Base-by-base conservation (phyloP, 345 rosid genomes). In the Microcos paniculata region DNA sequence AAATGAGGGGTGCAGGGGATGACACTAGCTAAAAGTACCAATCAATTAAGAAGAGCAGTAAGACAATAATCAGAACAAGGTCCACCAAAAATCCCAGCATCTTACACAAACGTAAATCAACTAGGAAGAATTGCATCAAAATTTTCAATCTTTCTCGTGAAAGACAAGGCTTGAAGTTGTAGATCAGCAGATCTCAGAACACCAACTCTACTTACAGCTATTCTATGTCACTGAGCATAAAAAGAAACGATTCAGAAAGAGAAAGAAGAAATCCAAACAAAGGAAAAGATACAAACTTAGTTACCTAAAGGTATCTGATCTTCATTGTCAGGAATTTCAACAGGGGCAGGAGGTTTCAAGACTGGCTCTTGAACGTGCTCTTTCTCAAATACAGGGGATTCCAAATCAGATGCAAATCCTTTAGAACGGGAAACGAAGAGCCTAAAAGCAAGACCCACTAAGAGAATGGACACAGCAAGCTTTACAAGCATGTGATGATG, bases 231-330 rank as follows among this genome's bases (percentile, higher is more conserved):
- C 15, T 19, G 30, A 13, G 24, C 65, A 71, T n/a, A 38, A 59
- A 38, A 15, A 35, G 49, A 52, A 14, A 38, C 69, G 53, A 38
- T 19, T 40, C 1, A 13, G 26, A 65, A 40, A 12, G 1, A 43
- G 11, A 2, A 26, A 69, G 7, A 30, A 28, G 70, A 57, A 42
- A 62, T 15, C 52, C 71, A 55, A 45, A 23, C 51, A 42, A 48
- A 18, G 8, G 1, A 58, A 73, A 78, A 59, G 35, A 73, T 24
- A 52, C 46, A 62, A 62, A 15, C 2, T 53, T 2, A 35, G 53
- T 80, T 81, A 89, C 96, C 96, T 56, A 84, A 79, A 73, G 87
- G 85, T 15, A 80, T 57, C 53, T 85, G 88, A 78, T 86, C 90
- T 70, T 88, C 90, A 70, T 84, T 77, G 12, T 86, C 89, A 51